phyloP scores from a whole-genome alignment of 768 basidiomycete genomes.

The Gautieria morchelliformis region DNA sequence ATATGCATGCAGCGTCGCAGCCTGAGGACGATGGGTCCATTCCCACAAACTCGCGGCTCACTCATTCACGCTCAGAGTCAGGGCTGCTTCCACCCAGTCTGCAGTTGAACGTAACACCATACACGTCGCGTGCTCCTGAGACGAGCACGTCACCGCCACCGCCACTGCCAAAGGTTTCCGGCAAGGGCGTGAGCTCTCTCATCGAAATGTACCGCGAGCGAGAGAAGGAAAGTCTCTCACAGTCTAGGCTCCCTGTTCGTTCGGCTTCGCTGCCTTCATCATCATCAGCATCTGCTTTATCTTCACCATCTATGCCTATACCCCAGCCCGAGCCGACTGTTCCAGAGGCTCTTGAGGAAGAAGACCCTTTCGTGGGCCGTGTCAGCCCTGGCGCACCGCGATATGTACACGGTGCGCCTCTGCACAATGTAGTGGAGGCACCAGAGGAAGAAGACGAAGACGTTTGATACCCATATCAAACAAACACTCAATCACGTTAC shows the following conservation, averaged over 20 bases:
- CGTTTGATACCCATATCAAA: neutral
- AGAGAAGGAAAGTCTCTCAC: conserved; percentile 36
- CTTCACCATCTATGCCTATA: conserved; percentile 14
- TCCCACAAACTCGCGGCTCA: neutral
- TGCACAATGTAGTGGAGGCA: conserved; percentile 81
- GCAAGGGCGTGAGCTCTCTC: conserved; percentile 23
- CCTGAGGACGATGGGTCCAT: neutral
- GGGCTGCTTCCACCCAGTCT: neutral
- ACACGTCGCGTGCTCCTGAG: neutral
- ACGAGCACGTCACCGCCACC: neutral
- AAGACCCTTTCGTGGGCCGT: conserved; percentile 22
- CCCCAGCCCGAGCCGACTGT: conserved; percentile 13
- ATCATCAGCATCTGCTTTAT: neutral
- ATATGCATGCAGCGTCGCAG: conserved; percentile 2
- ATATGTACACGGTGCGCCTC: conserved; percentile 76
- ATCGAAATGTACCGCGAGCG: conserved; percentile 81
- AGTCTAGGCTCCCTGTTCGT: conserved; percentile 29
- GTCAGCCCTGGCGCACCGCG: conserved; percentile 45
- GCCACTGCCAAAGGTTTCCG: neutral
- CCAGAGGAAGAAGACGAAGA: conserved; percentile 49
- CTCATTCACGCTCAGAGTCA: conserved; percentile 4
- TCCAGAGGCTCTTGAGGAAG: neutral
- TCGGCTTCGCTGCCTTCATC: conserved; percentile 15
- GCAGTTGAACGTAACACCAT: neutral
- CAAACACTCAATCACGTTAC: neutral